Base-by-base conservation (phyloP, 352 stramenopile genomes). In the Pythium monospermum region DNA sequence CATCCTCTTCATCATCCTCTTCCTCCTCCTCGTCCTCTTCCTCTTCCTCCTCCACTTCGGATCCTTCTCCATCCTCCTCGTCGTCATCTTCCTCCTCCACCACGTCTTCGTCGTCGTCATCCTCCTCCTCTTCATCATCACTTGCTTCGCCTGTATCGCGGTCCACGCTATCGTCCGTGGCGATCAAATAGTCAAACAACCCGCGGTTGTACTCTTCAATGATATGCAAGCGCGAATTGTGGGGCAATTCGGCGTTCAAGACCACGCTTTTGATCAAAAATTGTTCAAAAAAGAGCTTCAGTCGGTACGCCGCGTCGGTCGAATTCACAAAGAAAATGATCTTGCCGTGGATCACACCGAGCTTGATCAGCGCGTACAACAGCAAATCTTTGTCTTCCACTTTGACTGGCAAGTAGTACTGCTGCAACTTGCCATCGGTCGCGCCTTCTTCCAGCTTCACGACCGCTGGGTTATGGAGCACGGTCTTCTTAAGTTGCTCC, bases 231-330 rank as follows among this genome's bases (percentile, higher is more conserved):
- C 97, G 83, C 53, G 92, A 98, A 66, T 97, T 97, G 61, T 98
- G 82, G 10, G 97, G 97, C 23, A 99, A 68, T 73, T 99, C 96
- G 8, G 93, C 91, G 68, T 99, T 99, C 7, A 99, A 68, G n/a
- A 99, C 96, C 7, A 96, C 96, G 27, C 89, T 94, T 60, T 97
- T 92, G 66, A 99, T 99, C 62, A 97, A 83, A 57, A 99, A 99
- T 59, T 98, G 95, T 76, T 99, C 96, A 25, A 99, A 92, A 73
- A 99, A 99, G 21, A 99, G 78, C 73, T 99, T 99, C 27, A 99
- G 75, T 21, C 92, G 77, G 73, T 99, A 99, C 6, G 83, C 83
- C 12, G 59, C 88, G 80, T 73, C 72, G 63, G 74, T 99, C 79
- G 59, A 95, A 73, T 99, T 99, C 12, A 99, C 96, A 62, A 99